These are phyloP conservation scores for Wilcoxina mikolae DNA, from an alignment of 495 filamentous ascomycete species.

Conservation along the genomic window DNA sequence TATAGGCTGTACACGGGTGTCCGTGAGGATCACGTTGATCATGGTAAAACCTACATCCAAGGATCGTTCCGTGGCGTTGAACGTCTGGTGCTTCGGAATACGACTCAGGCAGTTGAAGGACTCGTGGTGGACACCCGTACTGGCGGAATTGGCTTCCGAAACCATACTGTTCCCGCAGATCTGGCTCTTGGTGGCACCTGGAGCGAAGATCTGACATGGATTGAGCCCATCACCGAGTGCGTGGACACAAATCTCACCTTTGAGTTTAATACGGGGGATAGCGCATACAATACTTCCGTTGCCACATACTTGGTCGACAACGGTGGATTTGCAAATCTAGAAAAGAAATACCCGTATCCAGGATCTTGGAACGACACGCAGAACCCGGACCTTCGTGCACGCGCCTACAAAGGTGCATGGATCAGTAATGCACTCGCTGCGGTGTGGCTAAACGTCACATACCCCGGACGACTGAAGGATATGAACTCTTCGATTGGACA, in stretches of 20 bases:
- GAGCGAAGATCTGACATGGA: conserved; percentile 35
- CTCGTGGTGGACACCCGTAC: conserved; percentile 32
- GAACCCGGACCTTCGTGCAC: conserved; percentile 21
- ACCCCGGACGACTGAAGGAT: conserved; percentile 1
- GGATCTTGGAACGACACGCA: conserved; percentile 24
- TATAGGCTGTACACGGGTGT: conserved; percentile 26
- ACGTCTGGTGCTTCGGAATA: conserved; percentile 28
- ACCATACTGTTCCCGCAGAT: conserved; percentile 32
- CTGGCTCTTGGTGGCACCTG: conserved; percentile 28
- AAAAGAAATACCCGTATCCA: background rate
- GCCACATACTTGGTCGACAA: conserved; percentile 20
- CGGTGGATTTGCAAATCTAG: conserved; percentile 30
- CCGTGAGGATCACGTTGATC: conserved; percentile 8
- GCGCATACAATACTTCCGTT: background rate
- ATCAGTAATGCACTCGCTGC: conserved; percentile 30
- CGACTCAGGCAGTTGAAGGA: conserved; percentile 30
- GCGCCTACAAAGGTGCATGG: conserved; percentile 35
- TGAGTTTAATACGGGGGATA: conserved; percentile 23
- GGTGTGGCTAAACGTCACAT: conserved; percentile 19
- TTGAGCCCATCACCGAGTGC: conserved; percentile 34
- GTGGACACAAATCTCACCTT: conserved; percentile 35
- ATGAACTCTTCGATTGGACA: background rate
- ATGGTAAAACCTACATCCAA: conserved; percentile 11
- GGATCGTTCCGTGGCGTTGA: conserved; percentile 23
- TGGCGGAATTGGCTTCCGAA: conserved; percentile 36